phyloP scores from a whole-genome alignment of 768 basidiomycete species.

The Hygrophorus pudorinus region DNA sequence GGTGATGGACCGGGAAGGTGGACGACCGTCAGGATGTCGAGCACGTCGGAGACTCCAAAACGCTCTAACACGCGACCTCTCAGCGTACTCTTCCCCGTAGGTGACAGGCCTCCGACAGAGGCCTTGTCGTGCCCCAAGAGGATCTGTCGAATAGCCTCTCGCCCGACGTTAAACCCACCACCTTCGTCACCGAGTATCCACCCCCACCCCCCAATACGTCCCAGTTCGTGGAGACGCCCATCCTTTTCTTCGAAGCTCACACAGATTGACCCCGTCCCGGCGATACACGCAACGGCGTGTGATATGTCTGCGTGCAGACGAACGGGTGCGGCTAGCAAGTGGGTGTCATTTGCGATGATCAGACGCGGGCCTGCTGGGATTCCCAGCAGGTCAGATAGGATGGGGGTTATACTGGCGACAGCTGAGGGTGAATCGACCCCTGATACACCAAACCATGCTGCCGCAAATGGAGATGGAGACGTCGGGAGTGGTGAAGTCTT shows the following conservation, averaged over 20 bases:
- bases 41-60: constrained; percentile 46
- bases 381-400: constrained; percentile 46
- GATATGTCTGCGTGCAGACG: constrained; percentile 46
- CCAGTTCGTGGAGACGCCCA: constrained; percentile 45
- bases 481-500: constrained; percentile 30
- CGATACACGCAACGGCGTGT: constrained; percentile 64
- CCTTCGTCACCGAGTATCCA: constrained; percentile 84
- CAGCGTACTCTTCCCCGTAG: constrained; percentile 25
- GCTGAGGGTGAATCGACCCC: constrained; percentile 70
- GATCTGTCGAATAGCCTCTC: constrained; percentile 64
- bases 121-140: constrained; percentile 44
- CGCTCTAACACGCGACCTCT: constrained; percentile 36
- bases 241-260: constrained; percentile 47
- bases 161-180: constrained; percentile 70
- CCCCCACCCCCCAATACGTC: constrained; percentile 71
- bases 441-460: constrained; percentile 78
- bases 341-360: constrained; percentile 70
- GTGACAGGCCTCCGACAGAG: constrained; percentile 26
- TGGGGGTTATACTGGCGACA: constrained; percentile 41
- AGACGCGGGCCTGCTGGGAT: constrained; percentile 48
- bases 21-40: constrained; percentile 56
- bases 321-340: constrained; percentile 76
- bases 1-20: constrained; percentile 50
- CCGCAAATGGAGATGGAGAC: constrained; percentile 35
- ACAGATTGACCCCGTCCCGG: constrained; percentile 74